Conservation (phyloP, 2,329 filamentous ascomycete species). For the Pyrenophora teres region DNA sequence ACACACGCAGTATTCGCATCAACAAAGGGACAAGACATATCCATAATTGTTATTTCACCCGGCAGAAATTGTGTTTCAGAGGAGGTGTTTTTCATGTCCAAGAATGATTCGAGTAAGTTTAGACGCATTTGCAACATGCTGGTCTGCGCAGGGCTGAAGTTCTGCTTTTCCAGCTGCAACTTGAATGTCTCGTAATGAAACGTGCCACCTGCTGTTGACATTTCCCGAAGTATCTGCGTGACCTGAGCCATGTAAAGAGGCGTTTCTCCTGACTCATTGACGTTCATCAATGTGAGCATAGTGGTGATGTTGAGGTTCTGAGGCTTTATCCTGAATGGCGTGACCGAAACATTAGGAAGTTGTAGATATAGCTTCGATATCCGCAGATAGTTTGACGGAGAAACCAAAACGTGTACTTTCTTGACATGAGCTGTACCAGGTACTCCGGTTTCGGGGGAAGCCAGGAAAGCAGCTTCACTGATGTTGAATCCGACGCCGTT, state of each 20-base stretch:
- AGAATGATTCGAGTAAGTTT: conserved; percentile 67
- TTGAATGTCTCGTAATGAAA: not conserved
- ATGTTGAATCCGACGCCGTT: conserved; percentile 55
- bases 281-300: conserved; percentile 46
- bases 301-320: conserved; percentile 57
- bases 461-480: conserved; percentile 63
- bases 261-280: conserved; percentile 15
- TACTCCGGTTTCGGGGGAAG: conserved; percentile 35
- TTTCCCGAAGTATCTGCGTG: not conserved
- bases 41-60: conserved; percentile 67
- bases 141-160: not conserved
- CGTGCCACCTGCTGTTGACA: not conserved
- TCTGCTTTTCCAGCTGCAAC: not conserved
- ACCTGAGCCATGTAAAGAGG: conserved; percentile 59
- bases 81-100: conserved; percentile 46
- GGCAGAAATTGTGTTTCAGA: conserved; percentile 36
- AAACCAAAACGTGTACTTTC: not conserved
- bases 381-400: conserved; percentile 27
- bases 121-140: conserved; percentile 51
- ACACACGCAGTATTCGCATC: conserved; percentile 69
- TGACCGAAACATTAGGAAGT: conserved; percentile 51
- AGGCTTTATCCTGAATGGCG: conserved; percentile 55
- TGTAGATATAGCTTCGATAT: conserved; percentile 27
- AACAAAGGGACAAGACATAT: conserved; percentile 74
- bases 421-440: conserved; percentile 23